Evolutionary conservation across 805 yeast species (phyloP).

Genomic region (Wickerhamomyces subpelliculosus): DNA sequence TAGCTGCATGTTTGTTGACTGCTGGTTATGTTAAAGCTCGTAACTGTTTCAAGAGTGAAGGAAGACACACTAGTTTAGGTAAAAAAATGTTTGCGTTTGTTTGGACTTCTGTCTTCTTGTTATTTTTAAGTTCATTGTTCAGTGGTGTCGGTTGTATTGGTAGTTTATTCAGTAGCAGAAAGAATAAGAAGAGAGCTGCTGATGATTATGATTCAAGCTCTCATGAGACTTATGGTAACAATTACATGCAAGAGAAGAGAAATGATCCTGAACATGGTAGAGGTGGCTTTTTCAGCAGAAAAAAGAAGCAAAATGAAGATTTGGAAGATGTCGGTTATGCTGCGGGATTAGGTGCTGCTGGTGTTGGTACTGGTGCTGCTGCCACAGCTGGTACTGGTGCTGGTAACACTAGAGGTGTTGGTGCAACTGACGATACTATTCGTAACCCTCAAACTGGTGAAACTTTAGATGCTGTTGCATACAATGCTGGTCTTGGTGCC

Average conservation of each 20-base stretch:
- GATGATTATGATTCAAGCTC: conserved; percentile 18
- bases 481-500: conserved; percentile 10
- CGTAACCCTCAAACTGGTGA: conserved; percentile 3
- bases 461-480: conserved; percentile 4
- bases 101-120: conserved; percentile 45
- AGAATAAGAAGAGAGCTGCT: conserved; percentile 10
- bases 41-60: conserved; percentile 36
- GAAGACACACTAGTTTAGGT: conserved; percentile 38
- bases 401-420: background rate
- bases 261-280: conserved; percentile 3
- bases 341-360: conserved; percentile 5
- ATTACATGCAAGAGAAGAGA: conserved; percentile 13
- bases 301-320: conserved; percentile 5
- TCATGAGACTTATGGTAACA: conserved; percentile 23
- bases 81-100: conserved; percentile 48
- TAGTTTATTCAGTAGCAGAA: conserved; percentile 5
- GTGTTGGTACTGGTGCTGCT: conserved; percentile 2
- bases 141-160: conserved; percentile 17
- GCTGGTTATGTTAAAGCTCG: conserved; percentile 51
- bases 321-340: conserved; percentile 11
- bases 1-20: conserved; percentile 44
- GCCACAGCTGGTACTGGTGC: conserved; percentile 3
- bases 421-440: no score
- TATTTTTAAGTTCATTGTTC: conserved; percentile 12
- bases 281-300: conserved; percentile 11